A percentile compares a stretch with the other conserved stretches of the same genome.
phyloP scores from a whole-genome alignment of 164 flowering plant genomes.

The Vitis cinerea region DNA sequence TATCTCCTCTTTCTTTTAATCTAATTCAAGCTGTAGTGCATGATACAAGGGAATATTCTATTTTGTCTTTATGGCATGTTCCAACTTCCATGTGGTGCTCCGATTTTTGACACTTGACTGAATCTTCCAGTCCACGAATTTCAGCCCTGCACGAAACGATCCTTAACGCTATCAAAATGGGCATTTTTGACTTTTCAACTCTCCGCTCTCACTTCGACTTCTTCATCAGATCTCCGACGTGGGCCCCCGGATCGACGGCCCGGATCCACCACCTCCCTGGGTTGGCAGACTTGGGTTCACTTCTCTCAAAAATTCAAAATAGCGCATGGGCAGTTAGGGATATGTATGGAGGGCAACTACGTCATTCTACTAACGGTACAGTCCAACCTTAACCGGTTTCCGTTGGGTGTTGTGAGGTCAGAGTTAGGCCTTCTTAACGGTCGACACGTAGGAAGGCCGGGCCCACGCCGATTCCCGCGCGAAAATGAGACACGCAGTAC shows the following conservation, averaged over 20 bases:
- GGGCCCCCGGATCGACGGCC: no score
- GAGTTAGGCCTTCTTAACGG: slow-evolving; percentile 22
- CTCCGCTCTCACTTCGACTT: neutral
- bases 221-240: neutral
- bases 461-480: slow-evolving; percentile 4
- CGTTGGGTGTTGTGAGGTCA: neutral
- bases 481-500: slow-evolving; percentile 14
- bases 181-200: neutral
- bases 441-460: slow-evolving; percentile 19
- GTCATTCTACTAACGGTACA: neutral
- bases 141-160: slow-evolving; percentile 25
- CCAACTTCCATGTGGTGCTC: neutral
- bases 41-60: slow-evolving; percentile 4
- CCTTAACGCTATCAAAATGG: slow-evolving; percentile 1
- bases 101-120: slow-evolving; percentile 10
- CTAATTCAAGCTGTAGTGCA: neutral
- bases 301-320: no score
- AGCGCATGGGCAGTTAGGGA: neutral
- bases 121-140: neutral
- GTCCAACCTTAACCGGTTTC: neutral
- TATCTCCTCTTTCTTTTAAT: neutral
- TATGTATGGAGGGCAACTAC: neutral
- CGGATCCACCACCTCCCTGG: no score
- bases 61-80: neutral
- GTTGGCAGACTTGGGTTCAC: no score